These are phyloP conservation scores for Fistulinella prunicolor DNA, from an alignment of 768 basidiomycete species.

Conservation along the genomic window DNA sequence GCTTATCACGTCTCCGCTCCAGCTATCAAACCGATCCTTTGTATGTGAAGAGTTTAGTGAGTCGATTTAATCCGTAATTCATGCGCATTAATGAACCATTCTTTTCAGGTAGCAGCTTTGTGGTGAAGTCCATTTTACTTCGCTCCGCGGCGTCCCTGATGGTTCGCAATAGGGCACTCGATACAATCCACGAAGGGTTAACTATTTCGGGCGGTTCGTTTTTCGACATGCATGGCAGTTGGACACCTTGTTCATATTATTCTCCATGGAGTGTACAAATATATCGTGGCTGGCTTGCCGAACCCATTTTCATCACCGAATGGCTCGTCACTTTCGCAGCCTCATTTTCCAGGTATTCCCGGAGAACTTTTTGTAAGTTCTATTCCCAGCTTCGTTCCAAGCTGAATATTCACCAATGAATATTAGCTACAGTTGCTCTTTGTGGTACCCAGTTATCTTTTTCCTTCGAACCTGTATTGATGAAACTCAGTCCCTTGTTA, in stretches of 20 bases:
- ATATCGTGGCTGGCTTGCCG: background rate
- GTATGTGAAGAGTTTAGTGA: background rate
- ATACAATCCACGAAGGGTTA: background rate
- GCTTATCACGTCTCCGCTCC: too few relatives aligned
- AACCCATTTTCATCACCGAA: background rate
- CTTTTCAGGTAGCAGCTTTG: background rate
- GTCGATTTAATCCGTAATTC: background rate
- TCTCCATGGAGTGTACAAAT: background rate
- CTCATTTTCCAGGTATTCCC: background rate
- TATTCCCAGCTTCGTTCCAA: background rate
- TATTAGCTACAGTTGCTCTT: constrained; percentile 2
- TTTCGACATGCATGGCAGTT: background rate
- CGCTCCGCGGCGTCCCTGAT: background rate
- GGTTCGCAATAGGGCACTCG: background rate
- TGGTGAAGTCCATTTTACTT: background rate
- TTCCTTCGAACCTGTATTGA: background rate
- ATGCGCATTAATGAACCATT: background rate
- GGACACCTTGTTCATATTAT: background rate
- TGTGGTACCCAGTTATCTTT: background rate
- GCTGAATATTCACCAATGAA: background rate
- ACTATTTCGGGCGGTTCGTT: background rate
- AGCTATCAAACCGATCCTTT: background rate
- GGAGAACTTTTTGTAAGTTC: background rate
- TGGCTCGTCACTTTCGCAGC: background rate
- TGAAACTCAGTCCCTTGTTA: background rate